These are phyloP conservation scores for Saccharum spontaneum DNA, from an alignment of 176 grass and related monocot species.

Conservation along the genomic window DNA sequence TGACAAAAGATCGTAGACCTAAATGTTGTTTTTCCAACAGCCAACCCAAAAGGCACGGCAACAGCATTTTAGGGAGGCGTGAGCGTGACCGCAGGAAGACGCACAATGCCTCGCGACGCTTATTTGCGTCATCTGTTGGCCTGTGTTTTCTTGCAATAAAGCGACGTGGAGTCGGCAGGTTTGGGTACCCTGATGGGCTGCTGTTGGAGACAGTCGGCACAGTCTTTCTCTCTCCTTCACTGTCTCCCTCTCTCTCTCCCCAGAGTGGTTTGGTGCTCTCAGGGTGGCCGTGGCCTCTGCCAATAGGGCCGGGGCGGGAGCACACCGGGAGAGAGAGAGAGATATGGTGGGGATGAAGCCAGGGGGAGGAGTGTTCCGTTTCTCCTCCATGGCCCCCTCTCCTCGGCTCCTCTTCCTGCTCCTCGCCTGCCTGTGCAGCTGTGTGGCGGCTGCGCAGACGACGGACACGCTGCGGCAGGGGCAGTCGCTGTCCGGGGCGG, in stretches of 20 bases:
- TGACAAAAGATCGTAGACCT: too few species aligned
- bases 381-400: slow-evolving; percentile 30
- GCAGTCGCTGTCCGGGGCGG: slow-evolving; percentile 17
- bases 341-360: not conserved
- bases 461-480: slow-evolving; percentile 51
- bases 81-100: too few species aligned
- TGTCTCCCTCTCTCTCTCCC: not conserved
- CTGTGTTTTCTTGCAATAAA: too few species aligned
- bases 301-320: not conserved
- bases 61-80: too few species aligned
- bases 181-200: too few species aligned
- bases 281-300: not conserved
- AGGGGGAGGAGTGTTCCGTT: not conserved
- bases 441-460: not conserved
- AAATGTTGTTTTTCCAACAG: too few species aligned
- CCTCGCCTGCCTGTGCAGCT: not conserved
- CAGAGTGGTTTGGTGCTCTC: slow-evolving; percentile 26
- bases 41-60: too few species aligned
- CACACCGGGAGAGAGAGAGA: not conserved
- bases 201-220: too few species aligned
- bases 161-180: too few species aligned
- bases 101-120: too few species aligned
- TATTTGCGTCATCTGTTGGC: too few species aligned
- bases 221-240: not conserved
- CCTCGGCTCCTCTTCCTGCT: slow-evolving; percentile 15